phyloP scores from a whole-genome alignment of 805 yeast species.

The Suhomyces kilbournensis region DNA sequence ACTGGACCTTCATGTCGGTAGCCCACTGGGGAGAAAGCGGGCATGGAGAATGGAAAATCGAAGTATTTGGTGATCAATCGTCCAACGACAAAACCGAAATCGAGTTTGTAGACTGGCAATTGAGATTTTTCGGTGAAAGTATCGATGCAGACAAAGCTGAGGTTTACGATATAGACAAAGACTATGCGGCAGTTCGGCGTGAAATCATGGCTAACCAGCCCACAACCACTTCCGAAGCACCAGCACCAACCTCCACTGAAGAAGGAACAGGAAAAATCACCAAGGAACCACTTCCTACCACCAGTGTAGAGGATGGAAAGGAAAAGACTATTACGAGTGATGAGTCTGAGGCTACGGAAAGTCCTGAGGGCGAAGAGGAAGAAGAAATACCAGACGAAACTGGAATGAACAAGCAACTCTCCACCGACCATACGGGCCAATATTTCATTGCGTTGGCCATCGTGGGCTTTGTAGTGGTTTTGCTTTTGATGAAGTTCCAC shows the following conservation, averaged over 20 bases:
- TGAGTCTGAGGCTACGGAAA: neutral
- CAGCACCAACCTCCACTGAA: neutral
- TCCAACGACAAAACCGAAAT: constrained; percentile 26
- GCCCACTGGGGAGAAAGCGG: constrained; percentile 95
- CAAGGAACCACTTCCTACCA: neutral
- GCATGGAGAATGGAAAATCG: constrained; percentile 77
- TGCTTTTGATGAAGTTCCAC: constrained; percentile 46
- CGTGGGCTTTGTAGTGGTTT: constrained; percentile 51
- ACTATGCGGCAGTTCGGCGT: constrained; percentile 41
- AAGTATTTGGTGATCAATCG: constrained; percentile 38
- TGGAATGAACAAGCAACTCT: constrained; percentile 34
- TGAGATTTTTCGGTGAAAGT: constrained; percentile 80
- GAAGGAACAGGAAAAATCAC: neutral
- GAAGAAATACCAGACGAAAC: constrained; percentile 7
- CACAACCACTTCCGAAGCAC: constrained; percentile 5
- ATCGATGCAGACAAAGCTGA: constrained; percentile 62
- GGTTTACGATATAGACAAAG: constrained; percentile 49
- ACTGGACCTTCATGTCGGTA: constrained; percentile 96
- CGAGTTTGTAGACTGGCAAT: constrained; percentile 63
- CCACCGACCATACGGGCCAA: constrained; percentile 51
- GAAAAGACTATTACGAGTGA: neutral
- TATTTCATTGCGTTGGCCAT: constrained; percentile 59
- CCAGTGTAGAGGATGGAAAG: neutral
- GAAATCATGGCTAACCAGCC: constrained; percentile 11
- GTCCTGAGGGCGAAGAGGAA: constrained; percentile 1